phyloP scores from a whole-genome alignment of 2,329 filamentous ascomycete genomes.

The Fusarium verticillioides region DNA sequence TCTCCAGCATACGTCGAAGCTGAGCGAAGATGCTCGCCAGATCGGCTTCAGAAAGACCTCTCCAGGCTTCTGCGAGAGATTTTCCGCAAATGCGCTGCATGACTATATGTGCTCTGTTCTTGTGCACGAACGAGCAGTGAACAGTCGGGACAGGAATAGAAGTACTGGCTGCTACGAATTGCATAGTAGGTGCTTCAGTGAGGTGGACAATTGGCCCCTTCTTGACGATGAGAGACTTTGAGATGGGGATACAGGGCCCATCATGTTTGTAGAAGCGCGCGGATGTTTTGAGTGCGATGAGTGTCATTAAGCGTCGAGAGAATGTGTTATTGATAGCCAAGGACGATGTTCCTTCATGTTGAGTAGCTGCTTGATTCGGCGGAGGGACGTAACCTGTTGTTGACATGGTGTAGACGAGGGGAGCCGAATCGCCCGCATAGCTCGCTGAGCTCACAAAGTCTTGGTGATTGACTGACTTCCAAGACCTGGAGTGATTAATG shows the following conservation, averaged over 20 bases:
- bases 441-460: fast-evolving
- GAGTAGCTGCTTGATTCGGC: background rate
- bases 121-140: slow-evolving; percentile 50
- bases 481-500: too few species aligned
- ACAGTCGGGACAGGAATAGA: slow-evolving; percentile 37
- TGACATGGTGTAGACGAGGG: background rate
- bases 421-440: background rate
- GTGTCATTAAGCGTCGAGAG: slow-evolving; percentile 40
- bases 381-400: slow-evolving; percentile 1
- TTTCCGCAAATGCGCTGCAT: slow-evolving; percentile 49
- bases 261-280: slow-evolving; percentile 40
- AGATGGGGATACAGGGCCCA: slow-evolving; percentile 40
- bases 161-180: slow-evolving; percentile 33
- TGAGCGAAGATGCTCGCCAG: slow-evolving; percentile 32
- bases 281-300: slow-evolving; percentile 43
- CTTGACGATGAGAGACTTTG: slow-evolving; percentile 43
- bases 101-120: slow-evolving; percentile 56
- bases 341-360: slow-evolving; percentile 40
- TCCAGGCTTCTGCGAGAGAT: slow-evolving; percentile 28
- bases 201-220: slow-evolving; percentile 26
- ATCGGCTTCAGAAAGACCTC: slow-evolving; percentile 11
- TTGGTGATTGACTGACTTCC: background rate
- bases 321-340: slow-evolving; percentile 47
- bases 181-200: slow-evolving; percentile 39
- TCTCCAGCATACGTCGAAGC: slow-evolving; percentile 33